phyloP scores from a whole-genome alignment of 768 basidiomycete genomes.

The Hypholoma fasciculare region DNA sequence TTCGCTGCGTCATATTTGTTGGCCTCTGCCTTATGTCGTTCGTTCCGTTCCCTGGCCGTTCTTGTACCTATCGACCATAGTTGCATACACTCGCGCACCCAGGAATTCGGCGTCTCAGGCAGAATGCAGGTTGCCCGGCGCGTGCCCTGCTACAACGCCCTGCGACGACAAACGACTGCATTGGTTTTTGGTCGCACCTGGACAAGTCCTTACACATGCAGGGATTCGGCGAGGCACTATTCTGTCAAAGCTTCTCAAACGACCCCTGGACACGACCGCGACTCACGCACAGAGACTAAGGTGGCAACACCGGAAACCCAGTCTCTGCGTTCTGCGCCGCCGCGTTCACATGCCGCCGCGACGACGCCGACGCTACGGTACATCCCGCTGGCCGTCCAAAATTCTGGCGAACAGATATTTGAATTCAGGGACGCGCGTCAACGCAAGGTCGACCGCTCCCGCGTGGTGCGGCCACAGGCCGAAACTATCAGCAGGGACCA shows the following conservation, averaged over 20 bases:
- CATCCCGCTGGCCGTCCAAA: neutral
- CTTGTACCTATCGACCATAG: constrained; percentile 3
- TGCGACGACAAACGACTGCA: neutral
- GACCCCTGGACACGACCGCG: neutral
- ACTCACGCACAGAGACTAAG: neutral
- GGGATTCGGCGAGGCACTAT: neutral
- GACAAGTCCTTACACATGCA: neutral
- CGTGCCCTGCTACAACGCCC: constrained; percentile 2
- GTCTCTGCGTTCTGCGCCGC: neutral
- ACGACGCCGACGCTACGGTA: neutral
- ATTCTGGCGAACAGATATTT: neutral
- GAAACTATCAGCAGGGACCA: neutral
- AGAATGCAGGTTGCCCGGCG: constrained; percentile 13
- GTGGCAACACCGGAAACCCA: neutral
- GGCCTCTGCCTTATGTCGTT: constrained; percentile 7
- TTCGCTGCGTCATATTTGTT: neutral
- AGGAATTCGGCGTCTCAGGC: neutral
- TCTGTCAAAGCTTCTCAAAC: neutral
- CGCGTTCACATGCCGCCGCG: neutral
- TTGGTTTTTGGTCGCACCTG: neutral
- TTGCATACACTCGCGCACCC: neutral
- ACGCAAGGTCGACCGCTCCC: neutral
- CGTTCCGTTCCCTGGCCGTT: constrained; percentile 4
- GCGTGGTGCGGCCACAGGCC: neutral
- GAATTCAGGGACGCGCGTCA: neutral